Conservation (phyloP, 176 grass and related monocot species). For the Cymbopogon citratus region DNA sequence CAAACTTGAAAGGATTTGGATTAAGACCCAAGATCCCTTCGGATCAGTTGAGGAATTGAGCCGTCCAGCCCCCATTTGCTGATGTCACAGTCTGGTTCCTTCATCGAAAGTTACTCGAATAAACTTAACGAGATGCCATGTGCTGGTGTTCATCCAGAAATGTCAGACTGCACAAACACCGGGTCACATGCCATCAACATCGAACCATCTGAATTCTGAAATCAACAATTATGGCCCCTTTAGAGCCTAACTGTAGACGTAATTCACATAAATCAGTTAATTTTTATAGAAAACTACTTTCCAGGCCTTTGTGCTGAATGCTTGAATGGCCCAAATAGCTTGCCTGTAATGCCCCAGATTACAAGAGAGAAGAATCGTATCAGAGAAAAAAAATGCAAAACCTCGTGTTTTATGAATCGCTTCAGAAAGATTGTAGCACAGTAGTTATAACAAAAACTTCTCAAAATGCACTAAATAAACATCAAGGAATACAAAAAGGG, state of each 20-base stretch:
- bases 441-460: background rate
- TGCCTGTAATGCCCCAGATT: background rate
- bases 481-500: background rate
- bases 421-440: slow-evolving; percentile 3
- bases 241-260: background rate
- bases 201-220: background rate
- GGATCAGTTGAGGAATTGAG: background rate
- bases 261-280: background rate
- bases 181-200: background rate
- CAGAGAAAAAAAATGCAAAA: background rate
- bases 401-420: background rate
- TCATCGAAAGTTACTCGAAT: background rate
- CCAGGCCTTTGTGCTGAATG: background rate
- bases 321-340: background rate
- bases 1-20: background rate
- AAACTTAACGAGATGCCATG: background rate
- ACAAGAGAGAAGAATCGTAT: background rate
- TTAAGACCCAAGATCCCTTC: background rate
- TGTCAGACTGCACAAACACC: background rate
- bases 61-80: background rate
- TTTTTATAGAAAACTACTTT: background rate
- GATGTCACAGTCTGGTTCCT: background rate
- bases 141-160: background rate
- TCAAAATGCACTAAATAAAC: slow-evolving; percentile 3
- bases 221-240: background rate